A percentile compares a stretch with the other conserved stretches of the same genome.
Conservation (phyloP, 164 flowering plant genomes). For the Vitis amurensis region DNA sequence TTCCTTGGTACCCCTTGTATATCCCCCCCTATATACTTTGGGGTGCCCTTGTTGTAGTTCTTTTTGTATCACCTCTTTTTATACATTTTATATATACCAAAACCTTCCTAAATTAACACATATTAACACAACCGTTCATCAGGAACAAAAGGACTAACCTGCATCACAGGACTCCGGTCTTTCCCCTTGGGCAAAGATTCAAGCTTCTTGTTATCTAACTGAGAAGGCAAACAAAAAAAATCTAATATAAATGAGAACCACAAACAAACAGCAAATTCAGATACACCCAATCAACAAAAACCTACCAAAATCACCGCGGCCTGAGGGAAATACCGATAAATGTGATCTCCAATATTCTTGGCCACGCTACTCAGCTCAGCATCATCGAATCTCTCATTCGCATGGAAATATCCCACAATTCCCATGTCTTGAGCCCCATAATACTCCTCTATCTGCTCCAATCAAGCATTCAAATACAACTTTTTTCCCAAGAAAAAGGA, state of each 20-base stretch:
- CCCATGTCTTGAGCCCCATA: constrained; percentile 62
- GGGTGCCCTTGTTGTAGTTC: no score
- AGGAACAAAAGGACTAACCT: constrained; percentile 46
- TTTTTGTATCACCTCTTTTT: no score
- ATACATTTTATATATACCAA: no score
- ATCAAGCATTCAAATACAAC: not conserved
- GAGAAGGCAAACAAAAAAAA: constrained; percentile 14
- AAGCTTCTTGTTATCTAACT: constrained; percentile 86
- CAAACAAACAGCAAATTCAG: not conserved
- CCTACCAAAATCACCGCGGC: constrained; percentile 82
- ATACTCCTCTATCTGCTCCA: constrained; percentile 76
- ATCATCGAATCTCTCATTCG: constrained; percentile 88
- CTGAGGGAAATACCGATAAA: constrained; percentile 74
- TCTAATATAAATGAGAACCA: not conserved
- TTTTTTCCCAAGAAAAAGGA: not conserved
- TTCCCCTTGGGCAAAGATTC: constrained; percentile 59
- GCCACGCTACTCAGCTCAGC: constrained; percentile 67
- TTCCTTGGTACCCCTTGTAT: no score
- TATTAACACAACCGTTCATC: not conserved
- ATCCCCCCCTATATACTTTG: no score
- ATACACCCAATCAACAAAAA: not conserved
- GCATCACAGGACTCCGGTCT: constrained; percentile 68
- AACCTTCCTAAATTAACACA: not conserved
- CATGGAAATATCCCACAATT: constrained; percentile 91
- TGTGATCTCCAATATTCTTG: constrained; percentile 91